Conservation (phyloP, 176 grass and related monocot species). For the Hordeum vulgare region DNA sequence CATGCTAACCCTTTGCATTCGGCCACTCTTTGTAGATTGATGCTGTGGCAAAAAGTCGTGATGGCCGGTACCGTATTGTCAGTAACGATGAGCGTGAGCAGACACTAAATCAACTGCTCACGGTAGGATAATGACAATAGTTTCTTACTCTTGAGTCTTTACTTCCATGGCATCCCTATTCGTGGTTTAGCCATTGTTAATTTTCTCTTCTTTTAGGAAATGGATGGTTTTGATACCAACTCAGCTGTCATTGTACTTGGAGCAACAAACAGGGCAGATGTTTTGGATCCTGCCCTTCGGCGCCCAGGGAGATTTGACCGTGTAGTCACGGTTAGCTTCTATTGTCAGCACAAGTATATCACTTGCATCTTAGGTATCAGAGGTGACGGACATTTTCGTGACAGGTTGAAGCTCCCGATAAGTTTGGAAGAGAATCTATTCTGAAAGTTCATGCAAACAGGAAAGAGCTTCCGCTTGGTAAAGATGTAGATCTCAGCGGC, state of each 20-base stretch:
- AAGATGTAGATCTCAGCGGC: constrained; percentile 82
- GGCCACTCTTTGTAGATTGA: constrained; percentile 61
- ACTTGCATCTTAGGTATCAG: constrained; percentile 5
- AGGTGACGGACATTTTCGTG: constrained; percentile 15
- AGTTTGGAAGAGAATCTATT: constrained; percentile 87
- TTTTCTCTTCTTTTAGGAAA: constrained; percentile 52
- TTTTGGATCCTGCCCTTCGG: constrained; percentile 88
- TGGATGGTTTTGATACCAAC: constrained; percentile 99
- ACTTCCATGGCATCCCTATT: background rate
- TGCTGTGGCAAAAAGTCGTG: constrained; percentile 97
- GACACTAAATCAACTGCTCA: constrained; percentile 95
- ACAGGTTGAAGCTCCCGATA: constrained; percentile 97
- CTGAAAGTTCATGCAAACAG: constrained; percentile 83
- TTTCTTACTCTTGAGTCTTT: background rate
- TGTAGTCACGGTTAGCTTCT: constrained; percentile 75
- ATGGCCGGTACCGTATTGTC: constrained; percentile 81
- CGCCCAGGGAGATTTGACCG: constrained; percentile 99
- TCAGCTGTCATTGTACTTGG: constrained; percentile 96
- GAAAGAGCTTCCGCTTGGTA: constrained; percentile 86
- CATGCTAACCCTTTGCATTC: background rate
- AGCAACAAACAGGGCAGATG: constrained; percentile 95
- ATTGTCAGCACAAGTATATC: constrained; percentile 2
- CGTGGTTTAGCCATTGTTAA: constrained; percentile 21
- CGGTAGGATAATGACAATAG: constrained; percentile 41
- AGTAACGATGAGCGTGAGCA: constrained; percentile 99